Base-by-base conservation (phyloP, 2,329 filamentous ascomycete genomes). In the Ceratocystiopsis brevicomis region DNA sequence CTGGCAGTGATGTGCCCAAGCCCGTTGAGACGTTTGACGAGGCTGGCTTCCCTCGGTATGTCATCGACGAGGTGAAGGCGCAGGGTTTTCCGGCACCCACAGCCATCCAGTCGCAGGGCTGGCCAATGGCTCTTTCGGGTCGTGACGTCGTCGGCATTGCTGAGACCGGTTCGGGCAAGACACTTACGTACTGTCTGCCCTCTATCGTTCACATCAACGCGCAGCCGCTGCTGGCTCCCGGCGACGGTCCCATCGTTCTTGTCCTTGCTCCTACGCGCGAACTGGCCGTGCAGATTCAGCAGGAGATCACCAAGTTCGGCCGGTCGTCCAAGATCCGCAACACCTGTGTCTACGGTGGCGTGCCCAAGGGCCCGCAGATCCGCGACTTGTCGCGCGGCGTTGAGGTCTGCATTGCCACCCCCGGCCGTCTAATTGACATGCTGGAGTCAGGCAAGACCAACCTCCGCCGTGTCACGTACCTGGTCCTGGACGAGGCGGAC, bases 121-220 rank as follows among this genome's bases (percentile, higher is more conserved):
- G 90, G 90, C 90, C 90, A 49, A 96, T 96, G 90, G 87, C 90
- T 58, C 78, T 98, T 42, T 92, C 88, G 53, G 90, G 90, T 67
- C 88, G 90, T 54, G 90, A 98, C 61, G 88, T 96, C 48, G 88
- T 96, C 56, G 90, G 90, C 77, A 94, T 98, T 67, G 90, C 90
- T 56, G 90, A 98, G 71, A 98, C 90, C 47, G 90, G 90, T 61
- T 98, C 90, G 51, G 90, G 90, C 71, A 98, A 98, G 79, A 98
- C 90, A 5, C 73, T 98, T 52, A 95, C 87, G 43, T 98, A 98
- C 69, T 96, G 88, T 65, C 76, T 98, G 53, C 90, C 90, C 46
- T 84, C 90, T 45, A 98, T 98, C 53, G 90, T 98, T 48, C 90
- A 98, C 73, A 98, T 98, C 72, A 96, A 98, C 65, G 90, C 90